phyloP scores from a whole-genome alignment of 768 basidiomycete genomes.

The Lentinula guzmanii region DNA sequence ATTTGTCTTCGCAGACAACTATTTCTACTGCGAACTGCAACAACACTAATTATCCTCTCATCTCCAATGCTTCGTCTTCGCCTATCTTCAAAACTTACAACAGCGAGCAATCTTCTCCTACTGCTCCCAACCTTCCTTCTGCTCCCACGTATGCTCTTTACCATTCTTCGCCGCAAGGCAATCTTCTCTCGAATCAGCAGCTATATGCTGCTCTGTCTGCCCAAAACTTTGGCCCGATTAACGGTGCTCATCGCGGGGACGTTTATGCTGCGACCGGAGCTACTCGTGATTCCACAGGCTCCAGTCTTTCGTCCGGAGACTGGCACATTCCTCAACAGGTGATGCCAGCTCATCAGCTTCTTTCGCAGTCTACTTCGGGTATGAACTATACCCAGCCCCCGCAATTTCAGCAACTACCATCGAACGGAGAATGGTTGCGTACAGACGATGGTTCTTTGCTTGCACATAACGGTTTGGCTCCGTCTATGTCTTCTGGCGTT shows the following conservation, averaged over 20 bases:
- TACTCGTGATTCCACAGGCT: background rate
- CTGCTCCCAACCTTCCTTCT: constrained; percentile 10
- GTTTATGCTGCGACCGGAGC: background rate
- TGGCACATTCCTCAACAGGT: constrained; percentile 4
- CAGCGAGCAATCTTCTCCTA: constrained; percentile 14
- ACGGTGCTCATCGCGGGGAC: background rate
- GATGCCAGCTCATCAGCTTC: background rate
- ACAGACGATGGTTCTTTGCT: constrained; percentile 7
- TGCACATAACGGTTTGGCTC: background rate
- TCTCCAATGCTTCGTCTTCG: constrained; percentile 7
- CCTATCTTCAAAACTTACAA: constrained; percentile 12
- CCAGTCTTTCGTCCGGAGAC: background rate
- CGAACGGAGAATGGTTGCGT: constrained; percentile 12
- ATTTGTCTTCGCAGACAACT: background rate
- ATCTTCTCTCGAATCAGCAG: background rate
- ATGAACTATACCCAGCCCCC: background rate
- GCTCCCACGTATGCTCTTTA: constrained; percentile 6
- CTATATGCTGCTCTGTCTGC: constrained; percentile 5
- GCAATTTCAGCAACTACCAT: background rate
- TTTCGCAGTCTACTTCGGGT: background rate
- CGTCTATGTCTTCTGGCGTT: background rate
- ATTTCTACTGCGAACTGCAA: background rate
- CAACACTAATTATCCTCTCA: background rate
- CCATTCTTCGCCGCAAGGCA: constrained; percentile 4
- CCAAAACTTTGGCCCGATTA: background rate